Evolutionary conservation across 2,329 filamentous ascomycete species (phyloP).

Genomic region (Fusarium udum): DNA sequence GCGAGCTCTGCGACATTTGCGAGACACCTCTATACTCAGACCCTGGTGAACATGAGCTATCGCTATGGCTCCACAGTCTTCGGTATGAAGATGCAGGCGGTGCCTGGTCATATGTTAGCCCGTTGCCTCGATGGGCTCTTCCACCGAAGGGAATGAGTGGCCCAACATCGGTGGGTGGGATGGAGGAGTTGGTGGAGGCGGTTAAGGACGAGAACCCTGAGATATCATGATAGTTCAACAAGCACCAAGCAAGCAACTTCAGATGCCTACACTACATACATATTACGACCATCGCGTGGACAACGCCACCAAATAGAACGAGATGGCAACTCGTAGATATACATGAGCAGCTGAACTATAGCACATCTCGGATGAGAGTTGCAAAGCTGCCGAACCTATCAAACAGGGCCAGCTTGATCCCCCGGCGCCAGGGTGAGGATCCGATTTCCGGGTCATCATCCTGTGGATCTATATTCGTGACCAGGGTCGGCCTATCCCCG

Average conservation of each 20-base stretch:
- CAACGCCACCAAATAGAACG: slow-evolving; percentile 28
- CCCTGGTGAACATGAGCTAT: slow-evolving; percentile 87
- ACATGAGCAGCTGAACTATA: slow-evolving; percentile 10
- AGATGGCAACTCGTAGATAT: slow-evolving; percentile 26
- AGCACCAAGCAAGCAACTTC: slow-evolving; percentile 22
- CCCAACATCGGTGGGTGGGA: slow-evolving; percentile 71
- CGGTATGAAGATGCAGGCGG: slow-evolving; percentile 87
- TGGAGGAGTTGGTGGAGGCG: slow-evolving; percentile 68
- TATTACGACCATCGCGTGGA: not conserved
- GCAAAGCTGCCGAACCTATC: slow-evolving; percentile 19
- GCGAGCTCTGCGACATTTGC: slow-evolving; percentile 81
- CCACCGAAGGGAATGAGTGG: slow-evolving; percentile 79
- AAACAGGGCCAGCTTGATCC: not conserved
- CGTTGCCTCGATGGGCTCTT: slow-evolving; percentile 85
- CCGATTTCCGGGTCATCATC: slow-evolving; percentile 11
- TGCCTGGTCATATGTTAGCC: slow-evolving; percentile 86
- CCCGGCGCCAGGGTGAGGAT: slow-evolving; percentile 1
- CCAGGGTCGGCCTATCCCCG: slow-evolving; percentile 16
- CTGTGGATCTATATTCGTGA: slow-evolving; percentile 20
- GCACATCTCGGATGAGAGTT: slow-evolving; percentile 22
- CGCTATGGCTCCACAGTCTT: slow-evolving; percentile 91
- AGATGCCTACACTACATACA: slow-evolving; percentile 16
- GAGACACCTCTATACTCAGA: slow-evolving; percentile 92
- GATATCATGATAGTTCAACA: slow-evolving; percentile 44
- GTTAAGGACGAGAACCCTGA: slow-evolving; percentile 58